Base-by-base conservation (phyloP, 2,329 filamentous ascomycete species). In the Erysiphe pulchra region DNA sequence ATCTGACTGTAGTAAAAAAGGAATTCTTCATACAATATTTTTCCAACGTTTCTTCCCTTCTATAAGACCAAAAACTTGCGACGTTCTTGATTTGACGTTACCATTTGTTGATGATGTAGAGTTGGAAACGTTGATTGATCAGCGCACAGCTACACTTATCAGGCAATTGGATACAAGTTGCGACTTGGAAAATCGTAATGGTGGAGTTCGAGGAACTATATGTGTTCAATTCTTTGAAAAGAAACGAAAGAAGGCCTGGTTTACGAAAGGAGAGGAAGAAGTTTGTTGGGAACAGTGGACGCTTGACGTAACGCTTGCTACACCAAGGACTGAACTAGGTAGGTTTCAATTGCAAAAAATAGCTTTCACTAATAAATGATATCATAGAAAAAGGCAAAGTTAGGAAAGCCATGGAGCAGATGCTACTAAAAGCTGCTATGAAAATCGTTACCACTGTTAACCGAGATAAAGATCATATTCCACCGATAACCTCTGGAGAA, bases 211-310 rank as follows among this genome's bases (percentile, higher is more conserved):
- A 46, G 84, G 81, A 30, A 76, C 84, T 59, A 73, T 93, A 50
- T 75, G 76, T 2, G 80, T 95, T 32, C 82, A 92, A 64, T 95
- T 95, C 65, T 92, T 92, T 54, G 87, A 98, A 65, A 90, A 87
- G 69, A 80, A 78, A 59, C 71, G 86, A 49, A 73, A 80, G 54
- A 90, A 86, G 66, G 86, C 81, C 60, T 77, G 82, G 61, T 79
- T 85, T 53, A 64, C 71, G 62, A 77, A 76, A 55, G 79, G 75
- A 20, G 87, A 94, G 52, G 86, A 95, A 60, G 86, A 94, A 60
- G 76, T 94, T 16, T 92, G 85, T 60, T 98, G 90, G 90, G 90
- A 95, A 67, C 77, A 75, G 57, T 98, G 90, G 90, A 84, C 81
- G 40, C 65, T 98, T 52, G 83, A 92, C 61, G 81, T 95, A 44